Conservation (phyloP, 2,329 filamentous ascomycete species). For the Alternaria infectoria region DNA sequence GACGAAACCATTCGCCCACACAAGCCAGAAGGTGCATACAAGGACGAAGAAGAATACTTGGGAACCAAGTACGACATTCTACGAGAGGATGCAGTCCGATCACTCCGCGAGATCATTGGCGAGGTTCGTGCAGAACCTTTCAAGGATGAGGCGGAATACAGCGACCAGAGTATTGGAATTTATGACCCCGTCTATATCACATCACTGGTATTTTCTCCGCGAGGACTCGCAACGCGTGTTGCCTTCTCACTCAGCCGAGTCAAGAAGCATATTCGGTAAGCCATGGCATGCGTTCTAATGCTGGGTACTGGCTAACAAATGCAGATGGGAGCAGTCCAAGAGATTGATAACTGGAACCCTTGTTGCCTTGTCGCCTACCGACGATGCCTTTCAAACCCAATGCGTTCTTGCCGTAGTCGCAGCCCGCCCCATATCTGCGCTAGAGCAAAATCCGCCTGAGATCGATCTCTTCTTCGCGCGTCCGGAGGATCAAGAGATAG, state of each 20-base stretch:
- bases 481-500: constrained; percentile 66
- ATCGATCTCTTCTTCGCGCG: constrained; percentile 78
- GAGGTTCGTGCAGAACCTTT: constrained; percentile 35
- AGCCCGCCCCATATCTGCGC: constrained; percentile 67
- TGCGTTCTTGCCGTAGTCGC: constrained; percentile 77
- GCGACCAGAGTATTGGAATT: constrained; percentile 42
- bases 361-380: constrained; percentile 60
- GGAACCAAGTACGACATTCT: constrained; percentile 76
- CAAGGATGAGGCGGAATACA: constrained; percentile 59
- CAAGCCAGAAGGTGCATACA: constrained; percentile 59
- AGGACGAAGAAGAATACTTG: constrained; percentile 70
- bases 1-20: constrained; percentile 32
- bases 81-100: constrained; percentile 74
- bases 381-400: constrained; percentile 67
- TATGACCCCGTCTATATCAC: constrained; percentile 66
- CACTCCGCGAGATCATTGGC: constrained; percentile 70
- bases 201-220: constrained; percentile 67
- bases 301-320: background rate
- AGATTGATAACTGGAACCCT: constrained; percentile 62
- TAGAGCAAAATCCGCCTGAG: constrained; percentile 71
- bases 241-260: constrained; percentile 73
- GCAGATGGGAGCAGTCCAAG: constrained; percentile 66
- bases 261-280: constrained; percentile 64
- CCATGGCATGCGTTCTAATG: background rate
- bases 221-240: constrained; percentile 70